phyloP scores from a whole-genome alignment of 2,329 filamentous ascomycete genomes.

The Xylaria digitata region DNA sequence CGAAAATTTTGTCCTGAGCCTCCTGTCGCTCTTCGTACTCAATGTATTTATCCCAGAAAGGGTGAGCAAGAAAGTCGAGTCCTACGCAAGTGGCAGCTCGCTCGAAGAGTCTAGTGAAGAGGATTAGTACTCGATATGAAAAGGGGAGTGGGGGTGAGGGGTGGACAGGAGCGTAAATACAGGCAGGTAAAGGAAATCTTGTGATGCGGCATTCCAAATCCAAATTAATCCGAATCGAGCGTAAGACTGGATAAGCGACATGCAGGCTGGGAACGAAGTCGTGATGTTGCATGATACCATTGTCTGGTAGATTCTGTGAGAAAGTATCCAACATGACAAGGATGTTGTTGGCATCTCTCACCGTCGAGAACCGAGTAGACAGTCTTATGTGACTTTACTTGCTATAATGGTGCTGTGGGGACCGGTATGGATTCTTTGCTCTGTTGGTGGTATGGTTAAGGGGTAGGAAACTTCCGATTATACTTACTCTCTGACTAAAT shows the following conservation, averaged over 20 bases:
- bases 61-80: conserved; percentile 91
- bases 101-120: conserved; percentile 83
- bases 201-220: conserved; percentile 64
- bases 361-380: conserved; percentile 62
- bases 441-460: conserved; percentile 66
- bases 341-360: conserved; percentile 77
- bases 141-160: conserved; percentile 45
- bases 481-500: conserved; percentile 99
- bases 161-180: conserved; percentile 70
- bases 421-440: conserved; percentile 50
- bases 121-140: conserved; percentile 47
- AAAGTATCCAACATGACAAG: conserved; percentile 68
- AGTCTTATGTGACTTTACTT: conserved; percentile 49
- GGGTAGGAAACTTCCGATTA: conserved; percentile 73
- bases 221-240: conserved; percentile 53
- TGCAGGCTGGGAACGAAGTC: conserved; percentile 53
- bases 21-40: conserved; percentile 95
- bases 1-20: conserved; percentile 84
- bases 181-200: conserved; percentile 66
- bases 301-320: conserved; percentile 75
- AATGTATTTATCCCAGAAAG: conserved; percentile 99
- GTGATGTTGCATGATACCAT: conserved; percentile 58
- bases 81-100: conserved; percentile 86
- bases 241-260: conserved; percentile 55
- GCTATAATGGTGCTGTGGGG: conserved; percentile 44